Base-by-base conservation (phyloP, 2,329 filamentous ascomycete genomes). In the Diaporthe humulicola region DNA sequence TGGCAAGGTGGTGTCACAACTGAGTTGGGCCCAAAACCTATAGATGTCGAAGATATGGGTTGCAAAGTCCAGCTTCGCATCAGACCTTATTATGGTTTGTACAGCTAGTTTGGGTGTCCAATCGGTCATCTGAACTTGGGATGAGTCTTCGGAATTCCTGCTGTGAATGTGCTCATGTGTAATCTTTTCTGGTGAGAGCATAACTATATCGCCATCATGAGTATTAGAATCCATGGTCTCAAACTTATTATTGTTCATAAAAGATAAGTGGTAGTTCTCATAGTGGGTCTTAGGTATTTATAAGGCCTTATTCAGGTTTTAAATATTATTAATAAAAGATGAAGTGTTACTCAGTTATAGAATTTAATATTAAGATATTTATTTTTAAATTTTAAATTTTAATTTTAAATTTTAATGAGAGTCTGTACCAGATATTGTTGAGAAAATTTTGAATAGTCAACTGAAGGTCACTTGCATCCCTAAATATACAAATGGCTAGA, bases 11-110 rank as follows among this genome's bases (percentile, higher is more conserved):
- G n/a, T 60, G 30, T 40, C n/a, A 60, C n/a, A 60, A 38, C 6
- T 38, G n/a, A 60, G 28, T 25, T 60, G 6, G 19, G 10, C 38
- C 57, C 38, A 60, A 40, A 60, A 60, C 7, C 25, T 40, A 60
- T 60, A 60, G 3, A 60, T 60, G 19, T 60, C n/a, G 33, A 60
- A 60, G 33, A 60, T 60, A 60, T 60, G n/a, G 33, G 57, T 17
- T 10, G 33, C 33, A 40, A 60, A 60, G 19, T 60, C 33, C 14
- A 60, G 30, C 38, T 60, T 60, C 22, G 36, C 57, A 28, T 60
- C 33, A 38, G n/a, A 33, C 57, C 57, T 60, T 40, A n/a, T n/a
- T 40, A 60, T 60, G 4, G 9, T 60, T 40, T 60, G 14, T 38
- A 60, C n/a, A 40, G 38, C n/a, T n/a, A 38, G 14, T 60, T 60